These are phyloP conservation scores for Boletus pseudo-olivaceus DNA, from an alignment of 768 basidiomycete genomes.

Conservation along the genomic window DNA sequence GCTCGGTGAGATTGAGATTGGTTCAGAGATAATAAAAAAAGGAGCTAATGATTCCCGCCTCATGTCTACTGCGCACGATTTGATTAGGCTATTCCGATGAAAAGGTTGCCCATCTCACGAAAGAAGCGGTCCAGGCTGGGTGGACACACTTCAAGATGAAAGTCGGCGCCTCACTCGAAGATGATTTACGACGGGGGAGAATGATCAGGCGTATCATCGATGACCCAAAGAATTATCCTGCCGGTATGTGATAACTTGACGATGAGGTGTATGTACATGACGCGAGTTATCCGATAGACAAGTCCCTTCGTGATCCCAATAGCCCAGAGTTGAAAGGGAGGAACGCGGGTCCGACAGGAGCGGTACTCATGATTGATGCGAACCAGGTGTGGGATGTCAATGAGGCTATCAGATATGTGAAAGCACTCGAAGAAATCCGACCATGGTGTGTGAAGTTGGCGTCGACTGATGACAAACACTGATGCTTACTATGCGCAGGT, in stretches of 20 bases:
- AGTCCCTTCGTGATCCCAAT: slow-evolving; percentile 44
- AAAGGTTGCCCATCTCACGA: slow-evolving; percentile 78
- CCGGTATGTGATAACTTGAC: slow-evolving; percentile 40
- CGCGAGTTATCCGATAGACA: slow-evolving; percentile 26
- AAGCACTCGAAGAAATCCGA: slow-evolving; percentile 67
- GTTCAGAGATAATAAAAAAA: neutral
- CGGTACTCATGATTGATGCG: slow-evolving; percentile 92
- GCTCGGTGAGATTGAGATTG: slow-evolving; percentile 49
- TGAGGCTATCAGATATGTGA: slow-evolving; percentile 85
- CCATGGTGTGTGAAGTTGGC: slow-evolving; percentile 8
- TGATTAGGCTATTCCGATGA: slow-evolving; percentile 77
- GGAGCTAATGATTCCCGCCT: neutral
- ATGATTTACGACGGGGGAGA: slow-evolving; percentile 79
- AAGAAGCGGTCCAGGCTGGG: slow-evolving; percentile 77
- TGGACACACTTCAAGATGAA: slow-evolving; percentile 99
- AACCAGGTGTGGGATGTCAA: slow-evolving; percentile 95
- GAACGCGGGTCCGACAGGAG: slow-evolving; percentile 90
- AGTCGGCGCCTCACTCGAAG: slow-evolving; percentile 77
- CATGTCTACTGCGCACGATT: neutral
- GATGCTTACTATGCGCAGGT: slow-evolving; percentile 45
- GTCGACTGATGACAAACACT: neutral
- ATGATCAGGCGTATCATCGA: slow-evolving; percentile 92
- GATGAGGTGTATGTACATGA: neutral
- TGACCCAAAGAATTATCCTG: slow-evolving; percentile 66
- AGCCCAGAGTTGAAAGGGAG: slow-evolving; percentile 66